Evolutionary conservation across 257 asterid genomes (phyloP).

Genomic region (Penstemon eatonii): DNA sequence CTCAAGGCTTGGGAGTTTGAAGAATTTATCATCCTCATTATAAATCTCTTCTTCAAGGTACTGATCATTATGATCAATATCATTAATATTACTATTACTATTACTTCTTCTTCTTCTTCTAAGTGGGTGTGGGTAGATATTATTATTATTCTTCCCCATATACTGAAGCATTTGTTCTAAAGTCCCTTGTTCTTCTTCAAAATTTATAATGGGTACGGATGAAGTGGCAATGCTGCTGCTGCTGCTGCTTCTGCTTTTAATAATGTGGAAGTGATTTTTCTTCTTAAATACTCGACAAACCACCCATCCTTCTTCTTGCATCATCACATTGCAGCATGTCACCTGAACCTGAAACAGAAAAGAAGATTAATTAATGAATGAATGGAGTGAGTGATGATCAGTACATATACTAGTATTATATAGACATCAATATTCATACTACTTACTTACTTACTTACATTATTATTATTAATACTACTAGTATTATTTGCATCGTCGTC

Average conservation of each 20-base stretch:
- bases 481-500: constrained; percentile 17
- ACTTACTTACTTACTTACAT: constrained; percentile 24
- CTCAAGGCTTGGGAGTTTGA: constrained; percentile 43
- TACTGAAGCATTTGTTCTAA: constrained; percentile 46
- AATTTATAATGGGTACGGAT: constrained; percentile 15
- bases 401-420: background rate
- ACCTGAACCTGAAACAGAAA: constrained; percentile 15
- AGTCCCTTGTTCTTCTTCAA: constrained; percentile 31
- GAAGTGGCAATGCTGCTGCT: constrained; percentile 1
- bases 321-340: constrained; percentile 12
- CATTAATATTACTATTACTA: background rate
- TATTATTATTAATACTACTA: constrained; percentile 2
- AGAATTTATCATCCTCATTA: constrained; percentile 23
- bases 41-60: background rate
- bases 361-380: background rate
- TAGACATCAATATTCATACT: background rate
- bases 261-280: constrained; percentile 39
- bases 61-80: too few species aligned
- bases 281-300: constrained; percentile 64
- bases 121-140: constrained; percentile 18
- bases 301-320: constrained; percentile 68
- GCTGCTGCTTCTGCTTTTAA: background rate
- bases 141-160: constrained; percentile 10
- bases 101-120: constrained; percentile 1
- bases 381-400: background rate